Conservation (phyloP, 192 early-diverging fungal genomes). For the Gigaspora rosea region DNA sequence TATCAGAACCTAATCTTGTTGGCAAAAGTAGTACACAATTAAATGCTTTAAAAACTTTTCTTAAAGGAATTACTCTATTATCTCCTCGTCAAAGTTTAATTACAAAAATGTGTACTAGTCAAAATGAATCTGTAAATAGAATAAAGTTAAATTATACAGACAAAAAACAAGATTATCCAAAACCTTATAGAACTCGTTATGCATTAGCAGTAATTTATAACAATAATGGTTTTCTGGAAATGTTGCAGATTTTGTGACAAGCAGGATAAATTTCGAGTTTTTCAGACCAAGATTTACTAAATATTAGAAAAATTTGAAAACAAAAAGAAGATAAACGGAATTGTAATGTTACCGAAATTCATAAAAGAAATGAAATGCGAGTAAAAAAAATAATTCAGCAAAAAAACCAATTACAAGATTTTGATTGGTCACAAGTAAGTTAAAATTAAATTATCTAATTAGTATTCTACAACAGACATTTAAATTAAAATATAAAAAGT, state of each 20-base stretch:
- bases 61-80: not conserved
- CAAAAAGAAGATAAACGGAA: not conserved
- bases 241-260: not conserved
- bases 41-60: not conserved
- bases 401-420: too few species aligned
- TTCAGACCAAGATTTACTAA: not conserved
- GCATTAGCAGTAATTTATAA: conserved; percentile 1
- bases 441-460: too few species aligned
- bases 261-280: not conserved
- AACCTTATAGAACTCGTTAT: not conserved
- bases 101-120: not conserved
- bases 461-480: too few species aligned
- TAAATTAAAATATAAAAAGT: too few species aligned
- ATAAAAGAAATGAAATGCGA: not conserved
- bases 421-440: not conserved
- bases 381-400: not conserved
- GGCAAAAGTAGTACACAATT: not conserved
- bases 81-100: not conserved
- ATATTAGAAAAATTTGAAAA: not conserved
- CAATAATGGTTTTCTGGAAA: conserved; percentile 1
- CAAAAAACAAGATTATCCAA: conserved; percentile 1
- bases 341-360: not conserved
- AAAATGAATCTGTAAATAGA: not conserved
- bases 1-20: not conserved
- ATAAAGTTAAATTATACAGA: not conserved